These are phyloP conservation scores for Dothiorella sarmentorum DNA, from an alignment of 2,329 filamentous ascomycete species.

Conservation along the genomic window DNA sequence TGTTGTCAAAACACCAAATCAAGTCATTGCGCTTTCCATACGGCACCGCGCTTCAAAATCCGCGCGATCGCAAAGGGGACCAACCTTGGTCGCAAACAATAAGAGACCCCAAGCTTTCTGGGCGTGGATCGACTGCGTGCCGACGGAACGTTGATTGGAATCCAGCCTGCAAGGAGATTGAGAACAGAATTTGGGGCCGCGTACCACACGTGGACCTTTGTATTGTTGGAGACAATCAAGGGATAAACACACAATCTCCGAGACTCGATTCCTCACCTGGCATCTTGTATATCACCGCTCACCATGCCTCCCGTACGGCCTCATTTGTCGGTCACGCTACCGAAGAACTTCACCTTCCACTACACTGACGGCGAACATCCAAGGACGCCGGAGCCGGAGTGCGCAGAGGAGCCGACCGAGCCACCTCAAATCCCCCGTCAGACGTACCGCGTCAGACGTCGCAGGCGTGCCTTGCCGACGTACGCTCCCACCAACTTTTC, in stretches of 20 bases:
- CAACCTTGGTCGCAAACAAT: background rate
- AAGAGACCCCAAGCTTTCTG: slow-evolving; percentile 8
- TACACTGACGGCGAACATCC: slow-evolving; percentile 45
- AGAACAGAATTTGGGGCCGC: background rate
- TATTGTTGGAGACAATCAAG: slow-evolving; percentile 16
- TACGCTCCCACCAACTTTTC: slow-evolving; percentile 25
- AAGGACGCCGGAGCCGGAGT: slow-evolving; percentile 45
- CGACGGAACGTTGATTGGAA: slow-evolving; percentile 1
- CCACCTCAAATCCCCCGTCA: slow-evolving; percentile 47
- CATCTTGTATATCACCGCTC: slow-evolving; percentile 10
- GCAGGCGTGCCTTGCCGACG: slow-evolving; percentile 36
- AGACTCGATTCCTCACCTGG: slow-evolving; percentile 9
- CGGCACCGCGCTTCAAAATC: background rate
- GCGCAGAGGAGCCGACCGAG: slow-evolving; percentile 32
- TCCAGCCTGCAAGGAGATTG: slow-evolving; percentile 14
- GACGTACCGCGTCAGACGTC: slow-evolving; percentile 48
- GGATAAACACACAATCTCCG: slow-evolving; percentile 15
- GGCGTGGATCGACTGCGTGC: background rate
- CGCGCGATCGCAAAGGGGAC: background rate
- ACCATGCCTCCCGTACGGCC: slow-evolving; percentile 43
- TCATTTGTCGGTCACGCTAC: slow-evolving; percentile 49
- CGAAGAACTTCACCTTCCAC: slow-evolving; percentile 49
- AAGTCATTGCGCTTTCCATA: background rate
- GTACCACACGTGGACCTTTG: slow-evolving; percentile 12
- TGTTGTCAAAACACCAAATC: background rate